These are phyloP conservation scores for Penicillium sp. DNA, from an alignment of 2,329 filamentous ascomycete genomes.

Conservation along the genomic window DNA sequence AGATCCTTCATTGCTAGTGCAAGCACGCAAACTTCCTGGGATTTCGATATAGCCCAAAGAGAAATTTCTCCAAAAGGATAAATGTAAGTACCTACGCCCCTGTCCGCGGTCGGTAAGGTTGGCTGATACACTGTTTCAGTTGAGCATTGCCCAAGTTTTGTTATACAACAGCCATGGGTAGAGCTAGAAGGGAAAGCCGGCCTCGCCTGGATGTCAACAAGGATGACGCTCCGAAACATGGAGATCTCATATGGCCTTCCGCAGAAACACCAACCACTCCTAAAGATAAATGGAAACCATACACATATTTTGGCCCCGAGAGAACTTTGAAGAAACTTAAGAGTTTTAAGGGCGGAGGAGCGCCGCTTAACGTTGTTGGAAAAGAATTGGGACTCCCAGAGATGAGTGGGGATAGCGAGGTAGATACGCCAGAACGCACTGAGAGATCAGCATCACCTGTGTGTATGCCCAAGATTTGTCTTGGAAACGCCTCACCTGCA, in stretches of 20 bases:
- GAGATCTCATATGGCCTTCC: background rate
- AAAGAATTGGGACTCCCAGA: slow-evolving; percentile 6
- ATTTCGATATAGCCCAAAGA: background rate
- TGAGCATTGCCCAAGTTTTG: too few species aligned
- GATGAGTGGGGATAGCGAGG: background rate
- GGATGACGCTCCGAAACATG: background rate
- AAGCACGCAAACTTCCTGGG: background rate
- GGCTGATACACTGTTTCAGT: background rate
- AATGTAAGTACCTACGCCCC: background rate
- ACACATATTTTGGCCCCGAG: background rate
- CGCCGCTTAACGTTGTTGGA: background rate
- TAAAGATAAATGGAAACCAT: background rate
- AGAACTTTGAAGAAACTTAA: background rate
- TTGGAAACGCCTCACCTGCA: slow-evolving; percentile 11
- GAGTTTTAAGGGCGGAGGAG: background rate
- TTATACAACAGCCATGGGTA: background rate
- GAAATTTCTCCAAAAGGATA: background rate
- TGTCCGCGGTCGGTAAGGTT: background rate
- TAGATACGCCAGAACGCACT: background rate
- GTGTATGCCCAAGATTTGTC: slow-evolving; percentile 8
- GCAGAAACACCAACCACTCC: background rate
- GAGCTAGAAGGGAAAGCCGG: background rate
- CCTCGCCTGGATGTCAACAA: background rate
- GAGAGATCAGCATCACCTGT: background rate
- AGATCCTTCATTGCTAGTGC: background rate